phyloP scores from a whole-genome alignment of 495 filamentous ascomycete genomes.

The Tuber magnatum region DNA sequence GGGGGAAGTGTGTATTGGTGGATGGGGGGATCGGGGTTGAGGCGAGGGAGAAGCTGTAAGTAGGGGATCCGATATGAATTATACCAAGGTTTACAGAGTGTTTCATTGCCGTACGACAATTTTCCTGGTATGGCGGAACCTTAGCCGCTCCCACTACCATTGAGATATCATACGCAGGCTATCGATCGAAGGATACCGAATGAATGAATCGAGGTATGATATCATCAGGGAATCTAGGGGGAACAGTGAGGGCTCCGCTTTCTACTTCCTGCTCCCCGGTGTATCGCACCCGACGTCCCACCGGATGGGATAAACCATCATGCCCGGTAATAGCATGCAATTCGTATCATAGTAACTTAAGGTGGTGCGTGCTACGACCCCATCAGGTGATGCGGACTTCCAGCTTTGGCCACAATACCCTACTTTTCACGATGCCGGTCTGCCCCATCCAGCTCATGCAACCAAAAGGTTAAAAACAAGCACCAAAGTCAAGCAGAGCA shows the following conservation, averaged over 20 bases:
- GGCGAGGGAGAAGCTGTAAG: slow-evolving; percentile 49
- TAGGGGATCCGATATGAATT: background rate
- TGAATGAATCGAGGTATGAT: background rate
- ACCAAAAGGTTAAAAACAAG: no score
- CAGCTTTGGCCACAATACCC: no score
- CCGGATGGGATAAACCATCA: no score
- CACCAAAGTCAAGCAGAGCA: no score
- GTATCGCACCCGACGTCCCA: background rate
- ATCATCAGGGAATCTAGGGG: background rate
- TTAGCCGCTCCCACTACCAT: background rate
- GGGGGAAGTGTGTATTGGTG: slow-evolving; percentile 83
- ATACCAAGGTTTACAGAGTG: background rate
- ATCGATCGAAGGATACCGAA: background rate
- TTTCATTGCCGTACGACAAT: background rate
- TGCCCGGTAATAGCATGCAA: no score
- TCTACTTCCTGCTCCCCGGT: background rate
- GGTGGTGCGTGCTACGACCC: no score
- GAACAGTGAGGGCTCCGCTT: background rate
- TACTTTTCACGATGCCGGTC: no score
- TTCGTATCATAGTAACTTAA: no score
- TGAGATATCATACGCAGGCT: background rate
- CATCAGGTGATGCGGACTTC: no score
- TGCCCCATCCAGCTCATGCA: no score
- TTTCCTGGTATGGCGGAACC: background rate
- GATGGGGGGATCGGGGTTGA: slow-evolving; percentile 70